Evolutionary conservation across 192 early-diverging fungal genomes (phyloP), one percentile per base, ranked within the genome.

Genomic region (Podila clonocystis): DNA sequence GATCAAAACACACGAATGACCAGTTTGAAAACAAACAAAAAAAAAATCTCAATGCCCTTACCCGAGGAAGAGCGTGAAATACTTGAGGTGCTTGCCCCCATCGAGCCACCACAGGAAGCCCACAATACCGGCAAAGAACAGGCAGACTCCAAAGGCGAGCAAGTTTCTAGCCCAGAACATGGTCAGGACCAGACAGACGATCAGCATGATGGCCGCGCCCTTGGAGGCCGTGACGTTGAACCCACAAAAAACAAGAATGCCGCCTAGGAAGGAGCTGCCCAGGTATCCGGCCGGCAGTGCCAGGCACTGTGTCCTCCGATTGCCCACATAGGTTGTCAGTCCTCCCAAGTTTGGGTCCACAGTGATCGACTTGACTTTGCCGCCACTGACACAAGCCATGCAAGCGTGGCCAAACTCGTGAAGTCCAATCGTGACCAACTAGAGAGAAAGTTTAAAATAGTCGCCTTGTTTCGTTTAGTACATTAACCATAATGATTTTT

Each of bases 321-420:
- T 79, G 64, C 70, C 70, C 26, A 85, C 62, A 48, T 75, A 82
- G 9, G 75, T 85, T 6, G 95, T 96, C 34, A 95, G 82, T 8
- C 97, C 97, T 33, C 97, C 97, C 77, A 97, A 91, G 79, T 97
- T 90, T 7, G 97, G 96, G 69, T 99, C 93, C 58, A 99, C 90
- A 24, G 92, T 91, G 59, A 99, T 96, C 24, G 92, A 92, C 63
- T 93, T 88, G 17, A 99, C 94, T 65, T 91, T 91, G 19, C 93
- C 98, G 24, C 97, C 95, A n/a, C 97, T 98, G 67, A 91, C 89
- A 41, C 89, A 85, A 0, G 94, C 95, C 24, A 95, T 95, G 31
- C 87, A 86, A 2, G 97, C 98, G 79, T 99, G 97, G 31, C 95
- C 92, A 78, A 97, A 97, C 82, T 99, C 98, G 75, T 99, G 98